These are phyloP conservation scores for Jatropha podagrica DNA, from an alignment of 441 rosid species.

Conservation along the genomic window DNA sequence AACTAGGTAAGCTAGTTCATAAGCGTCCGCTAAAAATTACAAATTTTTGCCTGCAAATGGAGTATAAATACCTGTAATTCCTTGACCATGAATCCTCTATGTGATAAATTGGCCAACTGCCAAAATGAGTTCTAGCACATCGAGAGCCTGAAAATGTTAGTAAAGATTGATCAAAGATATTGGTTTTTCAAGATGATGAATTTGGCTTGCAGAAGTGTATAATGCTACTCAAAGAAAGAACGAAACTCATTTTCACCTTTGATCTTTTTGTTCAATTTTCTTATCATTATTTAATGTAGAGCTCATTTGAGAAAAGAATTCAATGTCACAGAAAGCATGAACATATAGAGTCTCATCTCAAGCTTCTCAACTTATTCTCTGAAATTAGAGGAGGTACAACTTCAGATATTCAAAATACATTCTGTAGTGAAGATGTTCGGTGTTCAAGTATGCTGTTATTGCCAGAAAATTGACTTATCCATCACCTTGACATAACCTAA, in stretches of 20 bases:
- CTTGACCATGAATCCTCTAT: neutral
- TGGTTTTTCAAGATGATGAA: neutral
- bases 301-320: neutral
- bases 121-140: slow-evolving; percentile 1
- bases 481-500: neutral
- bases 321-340: neutral
- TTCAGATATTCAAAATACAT: neutral
- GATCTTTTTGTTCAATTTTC: neutral
- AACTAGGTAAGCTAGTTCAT: neutral
- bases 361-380: neutral
- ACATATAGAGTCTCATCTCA: neutral
- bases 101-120: neutral
- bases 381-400: neutral
- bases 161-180: neutral
- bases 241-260: neutral
- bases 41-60: neutral
- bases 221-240: neutral
- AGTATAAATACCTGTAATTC: neutral
- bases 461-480: neutral
- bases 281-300: neutral
- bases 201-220: neutral
- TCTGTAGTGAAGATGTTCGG: neutral
- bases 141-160: neutral
- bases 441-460: neutral
- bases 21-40: neutral